Base-by-base conservation (phyloP, 2,329 filamentous ascomycete genomes). In the Eurotiales sp. region DNA sequence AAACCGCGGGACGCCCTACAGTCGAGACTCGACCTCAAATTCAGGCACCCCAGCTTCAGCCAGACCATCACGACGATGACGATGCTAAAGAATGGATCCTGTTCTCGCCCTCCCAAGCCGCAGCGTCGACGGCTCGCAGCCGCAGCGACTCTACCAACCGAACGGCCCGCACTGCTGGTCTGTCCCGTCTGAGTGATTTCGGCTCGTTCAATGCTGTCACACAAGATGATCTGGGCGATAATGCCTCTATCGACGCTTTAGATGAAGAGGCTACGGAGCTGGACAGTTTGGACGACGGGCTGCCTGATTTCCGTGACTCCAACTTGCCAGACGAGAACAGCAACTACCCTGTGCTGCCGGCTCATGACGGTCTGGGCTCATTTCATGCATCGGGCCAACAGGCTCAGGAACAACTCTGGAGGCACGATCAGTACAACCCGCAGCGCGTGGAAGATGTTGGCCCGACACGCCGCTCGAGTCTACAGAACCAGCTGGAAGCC, bases 51-150 rank as follows among this genome's bases (percentile, higher is more conserved):
- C 44, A 41, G 4, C 63, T 34, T 51, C 62, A 14, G 49, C 62
- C n/a, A 51, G 59, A 8, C 51, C 17, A 23, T n/a, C 14, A 22
- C 17, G 12, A 39, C 10, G 72, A 83, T 54, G 83, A 88, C 55
- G 86, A 91, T 58, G 86, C 88, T 11, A 87, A 93, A 70, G 92
- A 95, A 80, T 99, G 93, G 93, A 87, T 97, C 50, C 83, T 99
- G 58, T 99, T 99, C 76, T 88, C 90, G 7, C 89, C 89, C 1
- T 78, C 79, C 8, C 84, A 84, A 56, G 80, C 78, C 53, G 74
- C 77, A 29, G 85, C 87, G 17, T 79, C 79, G 10, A 79, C 79
- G 10, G 84, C 84, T 4, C 79, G 85, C 47, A 88, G 85, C 40
- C 84, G 80, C 53, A 84, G 88, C 32, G 83, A 84, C 42, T 82